phyloP scores from a whole-genome alignment of 148 eudicot genomes.

The Suaeda aralocaspica region DNA sequence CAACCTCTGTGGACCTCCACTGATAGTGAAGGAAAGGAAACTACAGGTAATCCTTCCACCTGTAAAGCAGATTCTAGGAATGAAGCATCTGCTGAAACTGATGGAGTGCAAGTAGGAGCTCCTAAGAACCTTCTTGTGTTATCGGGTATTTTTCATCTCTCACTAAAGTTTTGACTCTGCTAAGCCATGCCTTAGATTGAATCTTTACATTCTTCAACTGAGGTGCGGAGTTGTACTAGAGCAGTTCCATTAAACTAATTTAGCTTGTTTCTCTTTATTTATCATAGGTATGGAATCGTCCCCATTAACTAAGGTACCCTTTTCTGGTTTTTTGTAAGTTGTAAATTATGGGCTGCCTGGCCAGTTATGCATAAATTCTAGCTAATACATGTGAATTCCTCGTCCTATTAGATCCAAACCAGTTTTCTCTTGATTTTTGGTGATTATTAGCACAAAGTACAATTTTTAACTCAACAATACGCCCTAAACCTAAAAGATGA shows the following conservation, averaged over 20 bases:
- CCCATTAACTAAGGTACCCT: conserved; percentile 46
- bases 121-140: conserved; percentile 25
- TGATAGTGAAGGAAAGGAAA: conserved; percentile 46
- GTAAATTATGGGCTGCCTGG: not conserved
- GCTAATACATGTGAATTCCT: not conserved
- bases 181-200: conserved; percentile 4
- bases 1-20: conserved; percentile 50
- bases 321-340: conserved; percentile 11
- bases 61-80: conserved; percentile 36
- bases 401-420: not conserved
- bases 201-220: not conserved
- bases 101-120: conserved; percentile 44
- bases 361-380: not conserved
- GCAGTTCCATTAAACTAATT: conserved; percentile 4
- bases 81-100: conserved; percentile 71
- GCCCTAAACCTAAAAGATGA: too few species aligned
- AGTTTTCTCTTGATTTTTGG: not conserved
- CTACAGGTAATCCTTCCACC: conserved; percentile 26
- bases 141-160: conserved; percentile 38
- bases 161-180: not conserved
- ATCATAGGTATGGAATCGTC: conserved; percentile 49
- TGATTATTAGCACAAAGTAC: too few species aligned
- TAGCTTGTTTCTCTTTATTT: conserved; percentile 6
- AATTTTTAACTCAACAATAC: too few species aligned
- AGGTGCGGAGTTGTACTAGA: not conserved